Evolutionary conservation across 2,329 filamentous ascomycete genomes (phyloP).

Genomic region (Xylariomycetidae sp.): DNA sequence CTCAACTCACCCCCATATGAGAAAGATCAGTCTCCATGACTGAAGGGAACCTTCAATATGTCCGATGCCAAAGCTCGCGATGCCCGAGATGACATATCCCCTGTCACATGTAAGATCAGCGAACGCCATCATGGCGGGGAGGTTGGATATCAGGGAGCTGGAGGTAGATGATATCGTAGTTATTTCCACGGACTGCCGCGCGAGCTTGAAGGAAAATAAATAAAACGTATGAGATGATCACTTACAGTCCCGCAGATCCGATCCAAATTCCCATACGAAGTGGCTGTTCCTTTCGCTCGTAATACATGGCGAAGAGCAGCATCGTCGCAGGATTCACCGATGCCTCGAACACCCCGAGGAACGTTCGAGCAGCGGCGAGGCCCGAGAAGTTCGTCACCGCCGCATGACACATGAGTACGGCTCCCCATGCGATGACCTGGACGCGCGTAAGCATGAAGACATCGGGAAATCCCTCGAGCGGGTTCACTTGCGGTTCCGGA

Average conservation of each 20-base stretch:
- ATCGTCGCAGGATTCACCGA: constrained; percentile 31
- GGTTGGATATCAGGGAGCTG: no score
- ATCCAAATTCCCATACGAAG: constrained; percentile 31
- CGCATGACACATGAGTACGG: not conserved
- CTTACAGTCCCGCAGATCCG: constrained; percentile 26
- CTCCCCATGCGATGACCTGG: not conserved
- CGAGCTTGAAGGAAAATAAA: no score
- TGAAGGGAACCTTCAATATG: constrained; percentile 24
- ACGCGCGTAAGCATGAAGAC: no score
- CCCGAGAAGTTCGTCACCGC: constrained; percentile 18
- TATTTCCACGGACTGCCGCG: no score
- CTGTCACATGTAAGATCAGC: no score
- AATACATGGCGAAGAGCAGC: constrained; percentile 34
- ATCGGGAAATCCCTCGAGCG: no score
- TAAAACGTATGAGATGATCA: no score
- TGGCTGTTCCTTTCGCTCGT: constrained; percentile 32
- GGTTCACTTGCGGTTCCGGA: constrained; percentile 4
- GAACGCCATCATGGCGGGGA: no score
- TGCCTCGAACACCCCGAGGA: constrained; percentile 25
- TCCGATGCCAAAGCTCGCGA: constrained; percentile 26
- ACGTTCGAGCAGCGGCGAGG: constrained; percentile 22
- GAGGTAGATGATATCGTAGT: no score
- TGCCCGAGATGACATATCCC: constrained; percentile 24
- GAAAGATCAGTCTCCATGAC: constrained; percentile 22
- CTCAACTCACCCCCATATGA: not conserved